Evolutionary conservation across 2,329 filamentous ascomycete genomes (phyloP).

Genomic region (Teratosphaeria nubilosa): DNA sequence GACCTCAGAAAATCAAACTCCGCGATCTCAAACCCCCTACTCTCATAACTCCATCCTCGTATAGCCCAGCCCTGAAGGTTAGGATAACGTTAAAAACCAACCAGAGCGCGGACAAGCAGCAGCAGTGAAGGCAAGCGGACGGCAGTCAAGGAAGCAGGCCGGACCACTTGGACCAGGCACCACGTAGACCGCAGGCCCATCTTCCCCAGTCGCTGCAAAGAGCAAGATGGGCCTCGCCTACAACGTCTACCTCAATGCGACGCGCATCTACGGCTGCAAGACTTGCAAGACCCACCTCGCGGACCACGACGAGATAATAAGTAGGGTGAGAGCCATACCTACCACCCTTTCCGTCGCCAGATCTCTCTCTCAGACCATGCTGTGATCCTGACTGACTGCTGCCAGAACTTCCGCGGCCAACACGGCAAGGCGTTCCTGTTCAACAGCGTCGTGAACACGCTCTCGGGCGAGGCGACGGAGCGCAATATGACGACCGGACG

Average conservation of each 20-base stretch:
- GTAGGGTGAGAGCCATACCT: conserved; percentile 52
- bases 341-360: too few relatives aligned
- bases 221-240: conserved; percentile 25
- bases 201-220: neutral
- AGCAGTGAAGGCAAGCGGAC: neutral
- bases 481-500: conserved; percentile 96
- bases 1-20: neutral
- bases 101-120: neutral
- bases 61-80: neutral
- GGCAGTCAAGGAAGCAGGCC: neutral
- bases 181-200: neutral
- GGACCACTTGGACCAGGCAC: neutral
- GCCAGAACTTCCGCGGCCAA: conserved; percentile 91
- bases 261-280: conserved; percentile 76
- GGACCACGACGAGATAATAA: conserved; percentile 93
- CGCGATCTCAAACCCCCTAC: neutral
- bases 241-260: conserved; percentile 56
- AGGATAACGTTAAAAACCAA: neutral
- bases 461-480: conserved; percentile 72
- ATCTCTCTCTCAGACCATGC: too few relatives aligned
- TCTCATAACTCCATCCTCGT: neutral
- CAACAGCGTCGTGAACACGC: conserved; percentile 85
- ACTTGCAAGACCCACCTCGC: conserved; percentile 91
- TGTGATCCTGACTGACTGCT: too few relatives aligned
- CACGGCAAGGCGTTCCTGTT: conserved; percentile 98